These are phyloP conservation scores for Sphagnum contortum DNA, from an alignment of 225 moss, liverwort and hornwort genomes.

Conservation along the genomic window DNA sequence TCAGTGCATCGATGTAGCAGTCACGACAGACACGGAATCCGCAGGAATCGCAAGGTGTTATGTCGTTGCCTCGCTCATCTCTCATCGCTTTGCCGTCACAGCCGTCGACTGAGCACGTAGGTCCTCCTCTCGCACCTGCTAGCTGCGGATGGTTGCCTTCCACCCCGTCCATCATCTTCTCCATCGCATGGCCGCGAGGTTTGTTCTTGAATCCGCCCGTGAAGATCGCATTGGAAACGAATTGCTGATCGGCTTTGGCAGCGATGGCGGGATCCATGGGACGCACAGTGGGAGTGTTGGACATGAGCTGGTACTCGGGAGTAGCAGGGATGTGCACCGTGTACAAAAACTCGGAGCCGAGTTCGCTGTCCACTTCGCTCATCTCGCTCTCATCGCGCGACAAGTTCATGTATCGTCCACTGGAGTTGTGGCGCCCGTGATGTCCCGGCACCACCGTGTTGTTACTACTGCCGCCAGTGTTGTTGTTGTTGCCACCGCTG, in stretches of 20 bases:
- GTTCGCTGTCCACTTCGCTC: slow-evolving; percentile 54
- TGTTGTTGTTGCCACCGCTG: too few species aligned
- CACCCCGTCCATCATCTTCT: slow-evolving; percentile 58
- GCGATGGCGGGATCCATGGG: slow-evolving; percentile 30
- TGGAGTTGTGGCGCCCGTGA: slow-evolving; percentile 34
- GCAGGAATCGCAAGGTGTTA: slow-evolving; percentile 64
- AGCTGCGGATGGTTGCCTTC: slow-evolving; percentile 35
- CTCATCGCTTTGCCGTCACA: slow-evolving; percentile 64
- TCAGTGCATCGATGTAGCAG: slow-evolving; percentile 76
- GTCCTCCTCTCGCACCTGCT: slow-evolving; percentile 24
- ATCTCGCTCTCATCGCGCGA: slow-evolving; percentile 59
- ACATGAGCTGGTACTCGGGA: slow-evolving; percentile 68
- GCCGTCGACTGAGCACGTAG: slow-evolving; percentile 50
- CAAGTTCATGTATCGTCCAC: slow-evolving; percentile 50
- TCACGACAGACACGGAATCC: slow-evolving; percentile 72
- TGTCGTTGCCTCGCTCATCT: slow-evolving; percentile 53
- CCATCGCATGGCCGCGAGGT: slow-evolving; percentile 88
- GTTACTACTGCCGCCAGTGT: slow-evolving; percentile 11
- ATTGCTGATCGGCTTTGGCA: slow-evolving; percentile 70
- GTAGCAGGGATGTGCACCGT: slow-evolving; percentile 85
- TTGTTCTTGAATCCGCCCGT: slow-evolving; percentile 75
- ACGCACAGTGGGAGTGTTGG: slow-evolving; percentile 29
- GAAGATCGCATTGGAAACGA: slow-evolving; percentile 89
- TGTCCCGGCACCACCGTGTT: slow-evolving; percentile 12
- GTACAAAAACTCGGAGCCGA: slow-evolving; percentile 78